These are phyloP conservation scores for Abortiporus biennis DNA, from an alignment of 1,284 basidiomycete genomes.

Conservation along the genomic window DNA sequence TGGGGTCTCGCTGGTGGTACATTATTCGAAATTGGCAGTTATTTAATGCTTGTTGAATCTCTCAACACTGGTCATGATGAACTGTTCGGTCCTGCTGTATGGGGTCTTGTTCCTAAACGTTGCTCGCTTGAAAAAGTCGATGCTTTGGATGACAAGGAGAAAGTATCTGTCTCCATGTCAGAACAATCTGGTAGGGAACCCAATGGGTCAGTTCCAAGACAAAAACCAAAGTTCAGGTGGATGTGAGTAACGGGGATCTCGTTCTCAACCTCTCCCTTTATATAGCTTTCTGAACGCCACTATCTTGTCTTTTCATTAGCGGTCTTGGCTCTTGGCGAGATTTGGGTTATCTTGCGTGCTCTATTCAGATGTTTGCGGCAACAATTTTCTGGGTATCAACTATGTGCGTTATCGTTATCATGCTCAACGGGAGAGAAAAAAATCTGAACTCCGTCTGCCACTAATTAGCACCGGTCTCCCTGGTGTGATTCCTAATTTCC, in stretches of 20 bases:
- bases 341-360: conserved; percentile 46
- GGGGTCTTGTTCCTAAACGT: conserved; percentile 12
- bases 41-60: conserved; percentile 23
- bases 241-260: conserved; percentile 14
- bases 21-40: conserved; percentile 37
- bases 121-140: conserved; percentile 4
- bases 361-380: conserved; percentile 45
- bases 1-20: conserved; percentile 47
- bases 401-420: conserved; percentile 20
- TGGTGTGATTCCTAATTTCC: conserved; percentile 31
- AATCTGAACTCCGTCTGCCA: background rate
- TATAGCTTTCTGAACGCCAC: background rate
- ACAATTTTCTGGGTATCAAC: conserved; percentile 54
- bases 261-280: background rate
- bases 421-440: too few relatives aligned
- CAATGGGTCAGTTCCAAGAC: background rate
- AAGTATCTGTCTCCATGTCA: background rate
- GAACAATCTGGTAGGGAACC: background rate
- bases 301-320: conserved; percentile 9
- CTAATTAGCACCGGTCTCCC: conserved; percentile 39
- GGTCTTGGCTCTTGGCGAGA: conserved; percentile 39
- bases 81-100: conserved; percentile 18
- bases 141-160: conserved; percentile 7
- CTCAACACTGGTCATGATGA: conserved; percentile 24
- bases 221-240: conserved; percentile 18